Evolutionary conservation across 176 grass and related monocot genomes (phyloP).

Genomic region (Carex scoparia): DNA sequence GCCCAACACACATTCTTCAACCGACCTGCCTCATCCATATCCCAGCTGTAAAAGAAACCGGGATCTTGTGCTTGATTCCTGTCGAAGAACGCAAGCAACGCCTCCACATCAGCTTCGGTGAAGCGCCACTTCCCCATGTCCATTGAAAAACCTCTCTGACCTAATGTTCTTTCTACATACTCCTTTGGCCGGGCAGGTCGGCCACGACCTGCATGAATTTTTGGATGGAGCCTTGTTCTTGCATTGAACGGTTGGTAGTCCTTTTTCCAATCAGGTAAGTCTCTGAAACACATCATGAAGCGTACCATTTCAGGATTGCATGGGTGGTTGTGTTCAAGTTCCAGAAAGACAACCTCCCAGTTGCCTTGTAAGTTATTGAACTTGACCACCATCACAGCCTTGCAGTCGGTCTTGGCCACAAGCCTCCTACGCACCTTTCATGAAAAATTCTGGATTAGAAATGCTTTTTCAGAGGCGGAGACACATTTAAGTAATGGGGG

Average conservation of each 20-base stretch:
- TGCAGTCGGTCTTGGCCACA: constrained; percentile 80
- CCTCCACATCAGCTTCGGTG: constrained; percentile 67
- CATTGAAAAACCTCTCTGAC: constrained; percentile 51
- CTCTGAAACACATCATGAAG: constrained; percentile 92
- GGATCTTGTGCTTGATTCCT: constrained; percentile 75
- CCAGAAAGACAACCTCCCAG: constrained; percentile 79
- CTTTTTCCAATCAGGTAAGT: constrained; percentile 58
- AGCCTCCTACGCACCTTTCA: constrained; percentile 61
- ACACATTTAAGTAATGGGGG: no score
- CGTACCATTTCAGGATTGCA: constrained; percentile 87
- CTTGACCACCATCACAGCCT: constrained; percentile 85
- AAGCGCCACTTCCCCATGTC: constrained; percentile 65
- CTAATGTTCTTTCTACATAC: constrained; percentile 48
- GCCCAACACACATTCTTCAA: constrained; percentile 89
- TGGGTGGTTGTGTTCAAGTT: constrained; percentile 83
- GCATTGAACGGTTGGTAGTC: constrained; percentile 70
- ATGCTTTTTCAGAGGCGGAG: background rate
- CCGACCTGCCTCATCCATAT: constrained; percentile 77
- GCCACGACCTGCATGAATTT: constrained; percentile 68
- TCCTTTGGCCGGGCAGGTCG: constrained; percentile 75
- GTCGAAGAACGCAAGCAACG: constrained; percentile 68
- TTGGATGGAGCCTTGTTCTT: constrained; percentile 65
- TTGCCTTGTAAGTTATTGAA: constrained; percentile 49
- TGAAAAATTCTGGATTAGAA: background rate
- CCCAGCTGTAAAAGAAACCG: constrained; percentile 77